Evolutionary conservation across 2,329 filamentous ascomycete genomes (phyloP), one percentile per base, ranked within the genome.

Genomic region (Aspergillus pseudoviridinutans): DNA sequence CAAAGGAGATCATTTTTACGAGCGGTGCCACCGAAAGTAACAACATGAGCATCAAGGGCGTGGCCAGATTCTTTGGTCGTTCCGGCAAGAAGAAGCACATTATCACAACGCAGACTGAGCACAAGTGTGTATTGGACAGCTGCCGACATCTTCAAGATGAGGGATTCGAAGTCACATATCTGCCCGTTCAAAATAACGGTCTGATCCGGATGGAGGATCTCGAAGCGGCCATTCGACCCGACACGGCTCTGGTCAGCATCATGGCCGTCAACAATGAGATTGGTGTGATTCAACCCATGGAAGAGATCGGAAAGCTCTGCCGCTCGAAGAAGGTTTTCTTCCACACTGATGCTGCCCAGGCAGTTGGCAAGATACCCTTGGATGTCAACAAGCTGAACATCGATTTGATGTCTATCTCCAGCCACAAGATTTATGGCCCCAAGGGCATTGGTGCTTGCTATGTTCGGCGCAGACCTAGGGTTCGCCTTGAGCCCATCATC

Each of bases 181-280:
- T 99, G 50, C 92, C 94, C 3, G 94, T 99, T 4, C 84, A 92
- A 76, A 84, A 78, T 69, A 93, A 91, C 64, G 94, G 94, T n/a
- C 79, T 97, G 64, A 81, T 99, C 68, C 84, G 88, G 64, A 84
- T 99, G 80, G 83, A 89, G 46, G 86, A 94, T 66, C 84, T 99
- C 29, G 89, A 95, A 77, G 89, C 87, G 24, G 91, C 93, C 25
- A 95, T 99, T 61, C 86, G 90, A 59, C 92, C 92, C 0, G 92
- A 97, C 59, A 99, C 94, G 14, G 87, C 86, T 47, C 79, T 99
- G 29, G 92, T 97, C 75, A 97, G 92, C 71, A 90, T 99, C 76
- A 99, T 99, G 94, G 87, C 94, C 0, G 94, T 99, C 69, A 99
- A 99, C 81, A 99, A 99, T 75, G 94, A 99, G 78, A 97, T 99